Percentiles rank a stretch among this genome's conserved stretches.
Conservation (phyloP, 768 basidiomycete genomes). For the Pleurotus tuoliensis region DNA sequence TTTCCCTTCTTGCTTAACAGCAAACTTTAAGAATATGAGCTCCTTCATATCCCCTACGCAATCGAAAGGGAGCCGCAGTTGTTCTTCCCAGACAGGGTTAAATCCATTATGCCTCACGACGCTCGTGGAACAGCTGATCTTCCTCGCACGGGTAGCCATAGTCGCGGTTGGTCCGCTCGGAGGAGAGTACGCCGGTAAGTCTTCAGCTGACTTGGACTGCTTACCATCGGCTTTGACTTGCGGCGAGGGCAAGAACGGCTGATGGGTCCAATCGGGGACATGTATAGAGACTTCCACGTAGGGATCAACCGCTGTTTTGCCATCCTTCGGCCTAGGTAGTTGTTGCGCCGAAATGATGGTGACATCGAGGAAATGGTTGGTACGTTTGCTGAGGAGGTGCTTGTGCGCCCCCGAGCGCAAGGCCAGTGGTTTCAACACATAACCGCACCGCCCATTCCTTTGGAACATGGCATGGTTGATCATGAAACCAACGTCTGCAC, state of each 20-base stretch:
- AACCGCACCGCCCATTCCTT: conserved; percentile 84
- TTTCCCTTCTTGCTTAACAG: conserved; percentile 63
- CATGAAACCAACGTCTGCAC: conserved; percentile 79
- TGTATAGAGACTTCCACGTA: conserved; percentile 76
- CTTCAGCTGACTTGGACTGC: conserved; percentile 1
- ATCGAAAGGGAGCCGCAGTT: conserved; percentile 67
- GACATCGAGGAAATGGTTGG: conserved; percentile 61
- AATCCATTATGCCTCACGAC: conserved; percentile 87
- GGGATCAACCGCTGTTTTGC: conserved; percentile 60
- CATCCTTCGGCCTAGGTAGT: conserved; percentile 75
- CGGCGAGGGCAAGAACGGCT: conserved; percentile 17
- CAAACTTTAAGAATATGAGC: conserved; percentile 81
- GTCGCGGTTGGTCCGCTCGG: conserved; percentile 11
- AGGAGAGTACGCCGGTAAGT: not conserved
- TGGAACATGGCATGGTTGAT: conserved; percentile 98
- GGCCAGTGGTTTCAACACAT: conserved; percentile 83
- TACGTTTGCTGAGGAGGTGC: conserved; percentile 51
- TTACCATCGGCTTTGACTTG: conserved; percentile 4
- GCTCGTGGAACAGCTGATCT: conserved; percentile 55
- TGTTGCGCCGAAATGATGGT: conserved; percentile 86
- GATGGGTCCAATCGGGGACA: conserved; percentile 67
- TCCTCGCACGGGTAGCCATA: conserved; percentile 33
- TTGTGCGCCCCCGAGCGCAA: conserved; percentile 60
- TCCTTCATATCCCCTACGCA: conserved; percentile 78
- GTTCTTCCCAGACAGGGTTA: conserved; percentile 87